Evolutionary conservation across 192 early-diverging fungal genomes (phyloP).

Genomic region (Coemansia sp.): DNA sequence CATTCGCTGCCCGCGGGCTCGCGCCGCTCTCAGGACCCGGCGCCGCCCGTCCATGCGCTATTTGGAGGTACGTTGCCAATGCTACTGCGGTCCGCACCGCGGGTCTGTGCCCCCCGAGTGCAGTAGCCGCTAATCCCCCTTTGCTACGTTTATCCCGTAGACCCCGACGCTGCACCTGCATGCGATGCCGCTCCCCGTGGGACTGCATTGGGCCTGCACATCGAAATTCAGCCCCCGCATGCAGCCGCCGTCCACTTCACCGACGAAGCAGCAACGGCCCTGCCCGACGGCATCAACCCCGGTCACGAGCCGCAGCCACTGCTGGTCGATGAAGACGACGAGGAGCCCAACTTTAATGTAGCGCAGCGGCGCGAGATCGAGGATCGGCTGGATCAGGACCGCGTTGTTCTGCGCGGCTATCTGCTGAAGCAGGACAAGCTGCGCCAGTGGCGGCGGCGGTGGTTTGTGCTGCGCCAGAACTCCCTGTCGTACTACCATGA

Average conservation of each 20-base stretch:
- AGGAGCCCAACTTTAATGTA: slow-evolving; percentile 45
- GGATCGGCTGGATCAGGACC: slow-evolving; percentile 27
- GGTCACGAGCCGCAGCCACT: slow-evolving; percentile 28
- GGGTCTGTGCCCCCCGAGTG: no score
- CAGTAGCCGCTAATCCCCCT: no score
- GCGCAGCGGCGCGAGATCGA: slow-evolving; percentile 43
- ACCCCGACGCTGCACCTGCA: no score
- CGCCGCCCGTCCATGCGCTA: slow-evolving; percentile 11
- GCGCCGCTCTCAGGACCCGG: slow-evolving; percentile 9
- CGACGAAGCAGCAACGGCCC: slow-evolving; percentile 1
- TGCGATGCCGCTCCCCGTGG: no score
- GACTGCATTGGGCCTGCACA: no score
- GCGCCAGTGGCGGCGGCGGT: slow-evolving; percentile 49
- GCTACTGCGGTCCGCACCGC: background rate
- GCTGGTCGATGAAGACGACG: slow-evolving; percentile 29
- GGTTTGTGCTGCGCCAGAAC: slow-evolving; percentile 48
- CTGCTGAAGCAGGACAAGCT: slow-evolving; percentile 47
- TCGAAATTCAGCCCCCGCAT: background rate
- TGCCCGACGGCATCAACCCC: slow-evolving; percentile 27
- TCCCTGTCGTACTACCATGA: slow-evolving; percentile 46
- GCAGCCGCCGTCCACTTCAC: background rate
- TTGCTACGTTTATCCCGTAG: no score
- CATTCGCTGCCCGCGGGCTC: slow-evolving; percentile 19
- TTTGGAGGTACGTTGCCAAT: slow-evolving; percentile 20
- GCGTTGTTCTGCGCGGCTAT: slow-evolving; percentile 38